phyloP scores from a whole-genome alignment of 371 early-diverging fungal species.

The Mortierella sp. region DNA sequence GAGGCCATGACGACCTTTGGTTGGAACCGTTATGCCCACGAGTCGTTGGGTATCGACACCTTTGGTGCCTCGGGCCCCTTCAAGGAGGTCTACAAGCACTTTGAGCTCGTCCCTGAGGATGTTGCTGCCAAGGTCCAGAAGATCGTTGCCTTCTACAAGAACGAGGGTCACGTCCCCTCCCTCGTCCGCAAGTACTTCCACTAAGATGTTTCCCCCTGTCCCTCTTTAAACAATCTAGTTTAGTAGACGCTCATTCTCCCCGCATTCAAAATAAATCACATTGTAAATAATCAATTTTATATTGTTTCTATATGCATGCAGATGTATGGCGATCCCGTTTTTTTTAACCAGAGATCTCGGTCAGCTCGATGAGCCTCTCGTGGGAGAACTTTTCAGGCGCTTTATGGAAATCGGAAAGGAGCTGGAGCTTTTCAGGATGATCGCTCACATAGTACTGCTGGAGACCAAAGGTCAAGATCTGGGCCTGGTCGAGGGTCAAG shows the following conservation, averaged over 20 bases:
- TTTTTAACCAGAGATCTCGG: conserved; percentile 63
- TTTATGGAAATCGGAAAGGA: conserved; percentile 86
- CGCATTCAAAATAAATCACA: neutral
- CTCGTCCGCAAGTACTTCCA: conserved; percentile 59
- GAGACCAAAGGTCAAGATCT: conserved; percentile 84
- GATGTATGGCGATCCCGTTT: neutral
- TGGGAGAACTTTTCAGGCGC: conserved; percentile 83
- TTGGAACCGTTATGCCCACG: conserved; percentile 96
- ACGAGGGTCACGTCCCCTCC: conserved; percentile 47
- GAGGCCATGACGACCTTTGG: conserved; percentile 96
- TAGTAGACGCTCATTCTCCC: neutral
- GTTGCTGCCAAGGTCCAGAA: conserved; percentile 85
- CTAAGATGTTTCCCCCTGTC: conserved; percentile 3
- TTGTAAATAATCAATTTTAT: conserved; percentile 14
- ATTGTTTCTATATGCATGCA: neutral
- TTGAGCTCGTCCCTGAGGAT: conserved; percentile 84
- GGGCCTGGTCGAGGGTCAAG: conserved; percentile 82
- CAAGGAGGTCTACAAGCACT: conserved; percentile 84
- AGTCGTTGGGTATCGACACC: conserved; percentile 91
- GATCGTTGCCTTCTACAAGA: conserved; percentile 82
- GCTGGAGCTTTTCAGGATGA: conserved; percentile 68
- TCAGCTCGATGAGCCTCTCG: conserved; percentile 75
- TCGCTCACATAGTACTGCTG: conserved; percentile 94
- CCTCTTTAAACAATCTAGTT: no score
- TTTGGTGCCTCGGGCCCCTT: conserved; percentile 96